phyloP scores from a whole-genome alignment of 2,329 filamentous ascomycete genomes.

The Xylariales sp. region DNA sequence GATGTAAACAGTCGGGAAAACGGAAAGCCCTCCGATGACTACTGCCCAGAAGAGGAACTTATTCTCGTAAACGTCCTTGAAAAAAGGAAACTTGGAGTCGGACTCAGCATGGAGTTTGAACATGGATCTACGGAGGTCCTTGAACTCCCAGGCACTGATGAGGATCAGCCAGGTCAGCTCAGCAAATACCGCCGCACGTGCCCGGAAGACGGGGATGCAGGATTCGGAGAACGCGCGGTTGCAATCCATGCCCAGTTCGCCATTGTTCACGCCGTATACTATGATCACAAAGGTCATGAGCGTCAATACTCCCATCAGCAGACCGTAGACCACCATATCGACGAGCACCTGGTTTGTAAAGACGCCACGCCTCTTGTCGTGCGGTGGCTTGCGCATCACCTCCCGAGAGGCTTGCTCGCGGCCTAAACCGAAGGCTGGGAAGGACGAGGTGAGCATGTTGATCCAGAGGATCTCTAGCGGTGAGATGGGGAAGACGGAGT shows the following conservation, averaged over 20 bases:
- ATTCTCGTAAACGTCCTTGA: conserved; percentile 65
- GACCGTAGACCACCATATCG: conserved; percentile 64
- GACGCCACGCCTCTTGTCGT: conserved; percentile 55
- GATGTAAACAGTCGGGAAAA: conserved; percentile 54
- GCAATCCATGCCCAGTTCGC: conserved; percentile 53
- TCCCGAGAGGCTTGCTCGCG: conserved; percentile 67
- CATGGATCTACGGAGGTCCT: neutral
- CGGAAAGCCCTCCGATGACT: conserved; percentile 38
- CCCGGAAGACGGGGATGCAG: conserved; percentile 65
- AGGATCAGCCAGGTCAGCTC: conserved; percentile 73
- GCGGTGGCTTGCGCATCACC: conserved; percentile 64
- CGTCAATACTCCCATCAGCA: conserved; percentile 64
- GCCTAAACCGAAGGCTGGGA: conserved; percentile 74
- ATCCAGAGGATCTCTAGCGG: conserved; percentile 76
- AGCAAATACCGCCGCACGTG: conserved; percentile 69
- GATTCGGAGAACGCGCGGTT: conserved; percentile 50
- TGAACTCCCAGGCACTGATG: conserved; percentile 63
- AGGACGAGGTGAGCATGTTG: conserved; percentile 72
- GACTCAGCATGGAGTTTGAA: neutral
- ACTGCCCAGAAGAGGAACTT: conserved; percentile 67
- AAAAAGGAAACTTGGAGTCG: conserved; percentile 61
- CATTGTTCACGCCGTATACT: conserved; percentile 55
- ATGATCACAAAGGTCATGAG: conserved; percentile 60
- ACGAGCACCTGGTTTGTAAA: conserved; percentile 63
- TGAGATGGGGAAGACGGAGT: conserved; percentile 69